phyloP scores from a whole-genome alignment of 2,329 filamentous ascomycete species.

The Sporothrix pallida region DNA sequence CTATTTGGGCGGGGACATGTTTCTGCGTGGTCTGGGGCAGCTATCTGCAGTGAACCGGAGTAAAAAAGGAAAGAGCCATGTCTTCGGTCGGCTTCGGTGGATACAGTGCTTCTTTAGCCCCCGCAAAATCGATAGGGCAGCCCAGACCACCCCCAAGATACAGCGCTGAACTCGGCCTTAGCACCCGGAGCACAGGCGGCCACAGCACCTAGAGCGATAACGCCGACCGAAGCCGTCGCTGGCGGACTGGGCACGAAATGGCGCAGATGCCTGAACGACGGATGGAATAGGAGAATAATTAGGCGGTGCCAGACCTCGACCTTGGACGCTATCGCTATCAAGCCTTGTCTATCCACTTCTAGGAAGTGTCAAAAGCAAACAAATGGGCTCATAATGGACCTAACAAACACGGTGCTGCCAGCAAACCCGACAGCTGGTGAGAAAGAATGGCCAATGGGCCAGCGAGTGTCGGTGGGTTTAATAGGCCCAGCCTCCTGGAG shows the following conservation, averaged over 20 bases:
- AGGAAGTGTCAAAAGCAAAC: not conserved
- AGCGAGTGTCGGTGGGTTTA: not conserved
- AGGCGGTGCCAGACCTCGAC: not conserved
- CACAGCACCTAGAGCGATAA: slow-evolving; percentile 26
- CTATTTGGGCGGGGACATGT: not conserved
- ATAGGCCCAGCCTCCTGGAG: slow-evolving; percentile 18
- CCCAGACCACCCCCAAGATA: not conserved
- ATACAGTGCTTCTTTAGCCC: slow-evolving; percentile 6
- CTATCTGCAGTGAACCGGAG: not conserved
- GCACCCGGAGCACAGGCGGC: slow-evolving; percentile 3
- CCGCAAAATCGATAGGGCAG: slow-evolving; percentile 11
- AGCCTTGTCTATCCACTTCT: not conserved
- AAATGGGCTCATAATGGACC: not conserved
- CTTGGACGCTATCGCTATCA: not conserved
- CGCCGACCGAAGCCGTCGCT: slow-evolving; percentile 18
- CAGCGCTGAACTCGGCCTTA: slow-evolving; percentile 25
- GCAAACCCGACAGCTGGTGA: not conserved
- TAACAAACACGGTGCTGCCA: not conserved
- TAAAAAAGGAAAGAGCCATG: not conserved
- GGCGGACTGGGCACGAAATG: not conserved
- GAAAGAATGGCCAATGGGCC: not conserved
- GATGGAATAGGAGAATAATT: too few species aligned
- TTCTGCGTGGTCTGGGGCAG: slow-evolving; percentile 14
- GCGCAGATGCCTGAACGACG: slow-evolving; percentile 1
- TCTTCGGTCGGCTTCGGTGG: slow-evolving; percentile 17